phyloP scores from a whole-genome alignment of 176 grass and related monocot species.

The Oryza coarctata region DNA sequence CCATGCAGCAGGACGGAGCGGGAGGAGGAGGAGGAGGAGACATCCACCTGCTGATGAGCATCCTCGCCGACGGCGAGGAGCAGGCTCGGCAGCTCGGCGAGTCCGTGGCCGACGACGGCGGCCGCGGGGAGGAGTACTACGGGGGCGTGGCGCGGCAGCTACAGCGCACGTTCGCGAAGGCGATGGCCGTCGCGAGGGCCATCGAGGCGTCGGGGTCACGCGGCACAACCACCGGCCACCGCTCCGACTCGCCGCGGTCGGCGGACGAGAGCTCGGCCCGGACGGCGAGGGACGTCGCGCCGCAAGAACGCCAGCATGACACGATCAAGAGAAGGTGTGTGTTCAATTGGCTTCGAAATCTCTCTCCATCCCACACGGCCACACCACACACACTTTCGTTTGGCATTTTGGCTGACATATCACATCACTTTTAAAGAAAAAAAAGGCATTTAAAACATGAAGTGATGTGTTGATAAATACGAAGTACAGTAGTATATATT shows the following conservation, averaged over 20 bases:
- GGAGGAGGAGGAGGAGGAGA: slow-evolving; percentile 19
- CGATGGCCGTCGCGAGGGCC: slow-evolving; percentile 44
- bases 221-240: neutral
- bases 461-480: too few relatives aligned
- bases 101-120: neutral
- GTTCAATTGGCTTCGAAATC: neutral
- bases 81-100: slow-evolving; percentile 47
- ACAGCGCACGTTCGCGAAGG: slow-evolving; percentile 39
- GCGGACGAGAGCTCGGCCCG: slow-evolving; percentile 47
- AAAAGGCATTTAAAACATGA: too few relatives aligned
- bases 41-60: slow-evolving; percentile 37
- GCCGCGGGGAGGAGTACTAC: slow-evolving; percentile 7
- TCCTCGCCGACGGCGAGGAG: slow-evolving; percentile 61
- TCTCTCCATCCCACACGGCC: neutral
- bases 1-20: slow-evolving; percentile 38
- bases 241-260: slow-evolving; percentile 59
- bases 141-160: slow-evolving; percentile 30
- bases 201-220: slow-evolving; percentile 37
- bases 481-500: too few relatives aligned
- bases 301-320: slow-evolving; percentile 34
- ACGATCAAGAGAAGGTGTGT: slow-evolving; percentile 57
- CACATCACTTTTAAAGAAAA: neutral
- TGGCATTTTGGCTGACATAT: neutral
- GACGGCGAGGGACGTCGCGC: slow-evolving; percentile 14
- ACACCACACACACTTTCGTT: too few relatives aligned